phyloP scores from a whole-genome alignment of 2,329 filamentous ascomycete species.

The Davidsoniella neocaledoniae region DNA sequence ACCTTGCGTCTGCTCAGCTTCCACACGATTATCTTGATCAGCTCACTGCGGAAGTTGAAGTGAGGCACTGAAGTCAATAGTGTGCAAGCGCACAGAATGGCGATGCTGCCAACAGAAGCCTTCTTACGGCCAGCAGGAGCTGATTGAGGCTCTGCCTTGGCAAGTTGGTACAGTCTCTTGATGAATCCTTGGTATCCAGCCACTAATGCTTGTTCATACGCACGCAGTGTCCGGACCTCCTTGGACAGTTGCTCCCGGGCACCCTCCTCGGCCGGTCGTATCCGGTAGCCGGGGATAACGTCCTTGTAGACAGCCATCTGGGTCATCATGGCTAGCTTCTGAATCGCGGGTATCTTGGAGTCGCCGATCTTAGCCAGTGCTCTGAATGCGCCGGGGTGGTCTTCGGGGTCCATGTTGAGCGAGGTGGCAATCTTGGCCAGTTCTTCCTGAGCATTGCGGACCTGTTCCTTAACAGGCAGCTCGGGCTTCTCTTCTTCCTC shows the following conservation, averaged over 20 bases:
- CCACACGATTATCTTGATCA: conserved; percentile 72
- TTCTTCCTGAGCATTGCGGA: conserved; percentile 79
- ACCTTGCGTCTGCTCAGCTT: conserved; percentile 60
- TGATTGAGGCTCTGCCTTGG: conserved; percentile 35
- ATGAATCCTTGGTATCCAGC: conserved; percentile 74
- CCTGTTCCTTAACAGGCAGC: conserved; percentile 60
- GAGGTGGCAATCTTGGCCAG: conserved; percentile 64
- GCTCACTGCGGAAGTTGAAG: conserved; percentile 86
- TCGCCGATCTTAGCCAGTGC: conserved; percentile 57
- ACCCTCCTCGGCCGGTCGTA: conserved; percentile 62
- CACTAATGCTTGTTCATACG: conserved; percentile 78
- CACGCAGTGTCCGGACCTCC: conserved; percentile 65
- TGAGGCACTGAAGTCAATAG: conserved; percentile 72
- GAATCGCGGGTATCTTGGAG: conserved; percentile 53
- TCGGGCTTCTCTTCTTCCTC: conserved; percentile 37
- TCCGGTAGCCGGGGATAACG: conserved; percentile 89
- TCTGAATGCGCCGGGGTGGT: conserved; percentile 67
- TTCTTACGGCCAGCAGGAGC: conserved; percentile 3
- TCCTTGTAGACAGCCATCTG: conserved; percentile 89
- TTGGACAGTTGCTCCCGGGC: conserved; percentile 72
- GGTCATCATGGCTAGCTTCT: conserved; percentile 72
- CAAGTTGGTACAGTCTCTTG: conserved; percentile 52
- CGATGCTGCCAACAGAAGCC: conserved; percentile 49
- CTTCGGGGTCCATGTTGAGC: conserved; percentile 86
- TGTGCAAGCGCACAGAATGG: conserved; percentile 71